Evolutionary conservation across 805 yeast genomes (phyloP).

Genomic region (Candida easanensis): DNA sequence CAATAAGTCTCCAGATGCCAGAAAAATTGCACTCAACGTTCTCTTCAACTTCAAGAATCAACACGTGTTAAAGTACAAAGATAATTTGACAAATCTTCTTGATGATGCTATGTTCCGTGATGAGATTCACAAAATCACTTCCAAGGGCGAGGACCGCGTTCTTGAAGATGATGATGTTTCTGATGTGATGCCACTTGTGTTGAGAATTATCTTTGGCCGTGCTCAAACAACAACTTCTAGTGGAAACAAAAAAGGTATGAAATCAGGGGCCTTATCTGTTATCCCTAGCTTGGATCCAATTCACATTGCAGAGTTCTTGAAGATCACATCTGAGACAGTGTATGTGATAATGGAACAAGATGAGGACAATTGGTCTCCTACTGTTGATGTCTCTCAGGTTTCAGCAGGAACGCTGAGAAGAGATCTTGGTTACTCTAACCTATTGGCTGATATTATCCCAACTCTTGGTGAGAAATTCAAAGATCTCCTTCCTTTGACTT

Average conservation of each 20-base stretch:
- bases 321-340: slow-evolving; percentile 57
- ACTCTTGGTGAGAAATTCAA: slow-evolving; percentile 59
- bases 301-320: slow-evolving; percentile 57
- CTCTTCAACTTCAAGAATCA: slow-evolving; percentile 62
- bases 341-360: slow-evolving; percentile 29
- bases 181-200: slow-evolving; percentile 63
- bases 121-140: slow-evolving; percentile 66
- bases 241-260: slow-evolving; percentile 70
- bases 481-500: slow-evolving; percentile 35
- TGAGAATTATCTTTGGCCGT: slow-evolving; percentile 82
- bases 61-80: slow-evolving; percentile 63
- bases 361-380: slow-evolving; percentile 4
- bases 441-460: slow-evolving; percentile 52
- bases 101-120: slow-evolving; percentile 86
- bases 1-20: slow-evolving; percentile 58
- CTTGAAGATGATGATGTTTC: slow-evolving; percentile 61
- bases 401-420: slow-evolving; percentile 41
- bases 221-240: slow-evolving; percentile 68
- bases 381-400: slow-evolving; percentile 24
- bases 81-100: slow-evolving; percentile 66
- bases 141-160: slow-evolving; percentile 45
- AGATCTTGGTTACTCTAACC: slow-evolving; percentile 61
- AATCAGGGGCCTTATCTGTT: slow-evolving; percentile 64
- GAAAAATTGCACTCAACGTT: slow-evolving; percentile 69
- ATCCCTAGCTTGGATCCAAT: slow-evolving; percentile 54